These are phyloP conservation scores for Xylaria sp. DNA, from an alignment of 2,329 filamentous ascomycete genomes.

Conservation along the genomic window DNA sequence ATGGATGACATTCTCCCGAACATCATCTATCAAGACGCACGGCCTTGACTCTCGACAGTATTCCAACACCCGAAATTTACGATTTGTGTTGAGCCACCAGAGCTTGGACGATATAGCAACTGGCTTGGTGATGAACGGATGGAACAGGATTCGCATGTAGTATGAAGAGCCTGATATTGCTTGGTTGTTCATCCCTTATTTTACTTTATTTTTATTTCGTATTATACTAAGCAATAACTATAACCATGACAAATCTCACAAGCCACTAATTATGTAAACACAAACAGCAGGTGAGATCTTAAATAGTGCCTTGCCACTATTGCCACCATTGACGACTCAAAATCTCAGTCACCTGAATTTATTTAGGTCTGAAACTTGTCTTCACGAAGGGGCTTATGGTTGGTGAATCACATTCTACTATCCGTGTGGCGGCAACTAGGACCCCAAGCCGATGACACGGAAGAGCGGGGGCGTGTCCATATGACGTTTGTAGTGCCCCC, in stretches of 20 bases:
- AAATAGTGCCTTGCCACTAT: slow-evolving; percentile 8
- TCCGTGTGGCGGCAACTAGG: neutral
- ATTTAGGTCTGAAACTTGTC: neutral
- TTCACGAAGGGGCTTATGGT: slow-evolving; percentile 3
- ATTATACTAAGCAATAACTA: no score
- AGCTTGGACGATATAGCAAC: neutral
- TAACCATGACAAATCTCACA: neutral
- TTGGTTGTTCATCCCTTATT: no score
- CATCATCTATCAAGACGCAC: neutral
- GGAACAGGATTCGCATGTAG: neutral
- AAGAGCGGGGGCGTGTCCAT: neutral
- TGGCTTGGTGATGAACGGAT: neutral
- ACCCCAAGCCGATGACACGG: slow-evolving; percentile 17
- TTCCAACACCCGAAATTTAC: neutral
- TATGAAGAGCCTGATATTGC: neutral
- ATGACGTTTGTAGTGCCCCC: slow-evolving; percentile 12
- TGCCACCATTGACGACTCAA: slow-evolving; percentile 6
- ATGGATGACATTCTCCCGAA: neutral
- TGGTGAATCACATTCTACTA: slow-evolving; percentile 1
- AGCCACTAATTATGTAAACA: neutral
- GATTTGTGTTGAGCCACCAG: neutral
- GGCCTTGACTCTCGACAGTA: neutral
- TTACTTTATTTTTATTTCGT: neutral
- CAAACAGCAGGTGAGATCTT: neutral
- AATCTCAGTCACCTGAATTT: slow-evolving; percentile 8